Evolutionary conservation across 2,329 filamentous ascomycete species (phyloP), one percentile per base, ranked within the genome.

Genomic region (Hypoxylon sp.): DNA sequence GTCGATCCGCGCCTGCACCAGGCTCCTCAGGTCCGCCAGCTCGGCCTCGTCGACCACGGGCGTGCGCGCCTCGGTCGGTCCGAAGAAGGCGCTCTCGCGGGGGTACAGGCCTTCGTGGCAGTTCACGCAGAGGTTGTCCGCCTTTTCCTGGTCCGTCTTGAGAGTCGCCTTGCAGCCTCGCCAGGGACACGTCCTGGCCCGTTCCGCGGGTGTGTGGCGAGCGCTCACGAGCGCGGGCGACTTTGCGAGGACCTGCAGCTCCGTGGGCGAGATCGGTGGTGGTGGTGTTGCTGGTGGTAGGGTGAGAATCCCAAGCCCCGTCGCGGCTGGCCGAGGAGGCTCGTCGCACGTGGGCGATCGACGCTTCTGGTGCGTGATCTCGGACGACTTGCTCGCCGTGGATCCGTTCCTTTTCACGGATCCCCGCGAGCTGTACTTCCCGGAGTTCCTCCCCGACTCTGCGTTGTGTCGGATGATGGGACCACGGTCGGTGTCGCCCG

Each of bases 71-170:
- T n/a, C 21, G 16, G 12, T 32, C 11, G 25, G 7, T 1, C 15
- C 34, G 40, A 49, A 49, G 54, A 63, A 65, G 7, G 56, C 52
- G 52, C 63, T 65, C n/a, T 54, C 43, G 1, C 62, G 60, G 25
- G 57, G 61, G 37, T 59, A 62, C 23, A 62, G 48, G 7, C 59
- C 49, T 12, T 31, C 35, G n/a, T 53, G 59, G 56, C 64, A 67
- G 8, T 16, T 37, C 4, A 9, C 35, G 52, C 63, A 66, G 1
- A 66, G 49, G 26, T 66, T 64, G 11, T 62, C 55, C 20, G 19
- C 3, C 11, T 11, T 52, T 34, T 65, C 62, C 1, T 23, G 27
- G 2, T 20, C 12, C 2, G 52, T 57, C 4, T 12, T 7, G 0
- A 65, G 55, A 8, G 35, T 8, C 0, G 44, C 51, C 35, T 19